Conservation (phyloP, 2,329 filamentous ascomycete species). For the Gnomoniopsis sp. region DNA sequence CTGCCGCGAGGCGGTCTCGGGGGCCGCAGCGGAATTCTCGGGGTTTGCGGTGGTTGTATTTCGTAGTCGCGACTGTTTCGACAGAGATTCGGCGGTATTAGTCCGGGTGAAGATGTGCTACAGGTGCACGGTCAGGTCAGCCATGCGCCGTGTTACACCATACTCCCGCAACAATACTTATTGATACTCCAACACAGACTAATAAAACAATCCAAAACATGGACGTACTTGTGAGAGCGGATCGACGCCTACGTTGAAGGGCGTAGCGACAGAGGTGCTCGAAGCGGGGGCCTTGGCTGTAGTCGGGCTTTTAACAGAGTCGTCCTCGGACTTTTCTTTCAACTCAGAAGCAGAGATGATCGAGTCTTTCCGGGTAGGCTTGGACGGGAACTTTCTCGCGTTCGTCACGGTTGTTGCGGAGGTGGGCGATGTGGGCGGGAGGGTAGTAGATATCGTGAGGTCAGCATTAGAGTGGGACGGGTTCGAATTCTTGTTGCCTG, state of each 20-base stretch:
- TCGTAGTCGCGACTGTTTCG: slow-evolving; percentile 54
- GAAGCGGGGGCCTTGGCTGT: background rate
- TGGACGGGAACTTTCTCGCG: background rate
- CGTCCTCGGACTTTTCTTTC: slow-evolving; percentile 7
- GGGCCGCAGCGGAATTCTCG: slow-evolving; percentile 48
- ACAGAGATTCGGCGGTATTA: slow-evolving; percentile 52
- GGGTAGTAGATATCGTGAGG: slow-evolving; percentile 7
- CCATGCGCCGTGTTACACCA: background rate
- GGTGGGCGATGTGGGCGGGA: slow-evolving; percentile 3
- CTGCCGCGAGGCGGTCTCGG: slow-evolving; percentile 29
- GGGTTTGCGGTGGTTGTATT: slow-evolving; percentile 40
- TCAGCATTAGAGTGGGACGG: background rate
- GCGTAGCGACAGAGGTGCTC: background rate
- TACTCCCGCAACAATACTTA: background rate
- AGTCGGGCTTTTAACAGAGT: background rate
- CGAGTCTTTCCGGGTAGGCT: background rate
- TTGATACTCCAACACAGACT: background rate
- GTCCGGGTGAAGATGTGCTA: slow-evolving; percentile 66
- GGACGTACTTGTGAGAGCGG: slow-evolving; percentile 18
- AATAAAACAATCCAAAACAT: background rate
- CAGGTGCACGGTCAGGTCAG: slow-evolving; percentile 5
- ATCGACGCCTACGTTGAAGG: slow-evolving; percentile 11
- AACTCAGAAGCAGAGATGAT: background rate
- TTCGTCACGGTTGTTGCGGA: background rate
- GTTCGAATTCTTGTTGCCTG: slow-evolving; percentile 9